phyloP scores from a whole-genome alignment of 2,329 filamentous ascomycete species.

The Fusarium musae region DNA sequence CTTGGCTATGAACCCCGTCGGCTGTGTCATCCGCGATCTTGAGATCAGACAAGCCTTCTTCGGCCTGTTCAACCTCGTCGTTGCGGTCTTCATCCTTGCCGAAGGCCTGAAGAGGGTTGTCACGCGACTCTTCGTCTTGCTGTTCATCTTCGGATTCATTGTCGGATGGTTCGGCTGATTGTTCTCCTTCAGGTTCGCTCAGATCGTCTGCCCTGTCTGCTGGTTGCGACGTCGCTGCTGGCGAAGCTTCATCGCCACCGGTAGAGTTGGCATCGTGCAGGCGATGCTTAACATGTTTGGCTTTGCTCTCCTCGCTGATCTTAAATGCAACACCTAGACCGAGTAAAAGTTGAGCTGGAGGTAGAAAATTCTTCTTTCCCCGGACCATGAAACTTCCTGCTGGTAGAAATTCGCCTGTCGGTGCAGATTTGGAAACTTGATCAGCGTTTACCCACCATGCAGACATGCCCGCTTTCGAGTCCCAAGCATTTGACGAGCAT shows the following conservation, averaged over 20 bases:
- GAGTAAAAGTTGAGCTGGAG: constrained; percentile 86
- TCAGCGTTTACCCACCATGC: constrained; percentile 95
- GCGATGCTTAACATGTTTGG: constrained; percentile 78
- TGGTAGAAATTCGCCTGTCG: constrained; percentile 82
- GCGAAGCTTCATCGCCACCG: constrained; percentile 19
- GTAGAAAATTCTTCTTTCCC: constrained; percentile 91
- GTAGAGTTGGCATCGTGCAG: constrained; percentile 45
- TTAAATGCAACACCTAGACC: constrained; percentile 90
- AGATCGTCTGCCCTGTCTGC: constrained; percentile 36
- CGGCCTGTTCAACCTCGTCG: constrained; percentile 42
- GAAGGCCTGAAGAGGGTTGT: constrained; percentile 52
- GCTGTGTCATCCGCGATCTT: constrained; percentile 41
- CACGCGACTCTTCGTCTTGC: constrained; percentile 46
- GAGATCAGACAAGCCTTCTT: constrained; percentile 41
- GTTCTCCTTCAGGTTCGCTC: constrained; percentile 36
- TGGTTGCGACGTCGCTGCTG: constrained; percentile 39
- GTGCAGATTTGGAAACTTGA: constrained; percentile 87
- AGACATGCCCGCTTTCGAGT: constrained; percentile 93
- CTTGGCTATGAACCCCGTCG: constrained; percentile 45
- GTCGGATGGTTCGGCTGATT: constrained; percentile 48
- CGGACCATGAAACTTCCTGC: constrained; percentile 82
- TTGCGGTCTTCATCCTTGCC: constrained; percentile 39
- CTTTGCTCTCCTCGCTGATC: constrained; percentile 88
- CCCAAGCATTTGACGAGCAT: constrained; percentile 90
- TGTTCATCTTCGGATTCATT: constrained; percentile 49